Percentiles rank a stretch among this genome's conserved stretches.
Evolutionary conservation across 148 eudicot genomes (phyloP).

Genomic region (Fagopyrum homotropicum): DNA sequence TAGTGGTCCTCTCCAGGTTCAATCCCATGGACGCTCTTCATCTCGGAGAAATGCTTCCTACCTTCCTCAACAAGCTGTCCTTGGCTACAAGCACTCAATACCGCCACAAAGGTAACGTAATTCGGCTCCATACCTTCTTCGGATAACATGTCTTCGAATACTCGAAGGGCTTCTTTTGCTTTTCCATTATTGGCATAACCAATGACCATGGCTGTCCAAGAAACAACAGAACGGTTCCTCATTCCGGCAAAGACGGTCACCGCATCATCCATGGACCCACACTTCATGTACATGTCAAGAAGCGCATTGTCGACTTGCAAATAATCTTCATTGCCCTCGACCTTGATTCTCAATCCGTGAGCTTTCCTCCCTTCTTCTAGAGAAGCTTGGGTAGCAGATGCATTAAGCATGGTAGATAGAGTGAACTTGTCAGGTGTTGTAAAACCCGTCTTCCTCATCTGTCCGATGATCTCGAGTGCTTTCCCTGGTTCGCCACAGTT

Average conservation of each 20-base stretch:
- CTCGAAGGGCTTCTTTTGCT: slow-evolving; percentile 30
- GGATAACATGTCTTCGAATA: slow-evolving; percentile 36
- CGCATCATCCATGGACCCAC: slow-evolving; percentile 48
- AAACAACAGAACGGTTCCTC: slow-evolving; percentile 37
- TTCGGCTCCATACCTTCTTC: slow-evolving; percentile 38
- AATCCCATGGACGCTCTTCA: slow-evolving; percentile 36
- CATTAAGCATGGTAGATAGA: slow-evolving; percentile 49
- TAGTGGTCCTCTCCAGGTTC: slow-evolving; percentile 63
- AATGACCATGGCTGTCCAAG: slow-evolving; percentile 69
- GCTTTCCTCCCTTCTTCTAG: slow-evolving; percentile 52
- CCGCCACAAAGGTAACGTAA: slow-evolving; percentile 42
- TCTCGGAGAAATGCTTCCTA: slow-evolving; percentile 36
- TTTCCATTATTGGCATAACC: slow-evolving; percentile 60
- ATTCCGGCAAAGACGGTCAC: slow-evolving; percentile 35
- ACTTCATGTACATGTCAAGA: slow-evolving; percentile 70
- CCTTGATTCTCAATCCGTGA: slow-evolving; percentile 48
- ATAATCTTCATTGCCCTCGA: slow-evolving; percentile 40
- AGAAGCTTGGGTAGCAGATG: slow-evolving; percentile 48
- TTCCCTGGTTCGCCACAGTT: slow-evolving; percentile 38
- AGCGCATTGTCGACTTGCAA: slow-evolving; percentile 57
- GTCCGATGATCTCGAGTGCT: slow-evolving; percentile 42
- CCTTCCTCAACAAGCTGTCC: slow-evolving; percentile 55
- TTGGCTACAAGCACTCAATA: slow-evolving; percentile 62
- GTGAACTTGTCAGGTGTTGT: slow-evolving; percentile 45
- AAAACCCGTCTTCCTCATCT: slow-evolving; percentile 40